These are phyloP conservation scores for Stephanodiscus triporus DNA, from an alignment of 108 stramenopile genomes.

Conservation along the genomic window DNA sequence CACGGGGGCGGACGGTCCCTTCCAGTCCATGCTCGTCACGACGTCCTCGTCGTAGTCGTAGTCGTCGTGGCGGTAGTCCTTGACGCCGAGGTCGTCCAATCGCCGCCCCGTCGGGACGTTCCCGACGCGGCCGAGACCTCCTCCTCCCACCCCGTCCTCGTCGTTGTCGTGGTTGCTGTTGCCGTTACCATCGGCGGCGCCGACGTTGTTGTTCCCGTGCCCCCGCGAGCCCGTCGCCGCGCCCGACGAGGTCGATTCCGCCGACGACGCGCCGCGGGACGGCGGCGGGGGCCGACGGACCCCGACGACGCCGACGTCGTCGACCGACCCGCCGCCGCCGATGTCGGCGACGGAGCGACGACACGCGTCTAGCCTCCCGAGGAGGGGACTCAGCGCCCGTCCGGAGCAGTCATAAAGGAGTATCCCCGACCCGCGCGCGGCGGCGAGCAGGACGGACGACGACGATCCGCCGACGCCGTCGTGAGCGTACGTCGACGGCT, in stretches of 20 bases:
- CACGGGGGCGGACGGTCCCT: constrained; percentile 34
- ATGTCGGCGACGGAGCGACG: background rate
- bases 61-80: background rate
- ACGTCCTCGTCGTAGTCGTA: background rate
- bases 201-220: background rate
- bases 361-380: constrained; percentile 60
- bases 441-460: constrained; percentile 58
- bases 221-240: background rate
- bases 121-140: too few species aligned
- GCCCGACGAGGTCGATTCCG: background rate
- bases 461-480: constrained; percentile 1
- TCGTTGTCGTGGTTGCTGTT: background rate
- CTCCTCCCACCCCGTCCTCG: background rate
- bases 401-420: constrained; percentile 84
- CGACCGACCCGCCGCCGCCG: background rate
- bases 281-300: background rate
- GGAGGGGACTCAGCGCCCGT: constrained; percentile 65
- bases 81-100: background rate
- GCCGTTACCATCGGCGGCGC: background rate
- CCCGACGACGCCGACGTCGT: background rate
- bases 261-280: background rate
- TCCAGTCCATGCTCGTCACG: constrained; percentile 38
- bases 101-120: too few species aligned
- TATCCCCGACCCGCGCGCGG: constrained; percentile 68
- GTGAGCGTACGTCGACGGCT: background rate